Base-by-base conservation (phyloP, 1,284 basidiomycete genomes). In the Somion occarium region DNA sequence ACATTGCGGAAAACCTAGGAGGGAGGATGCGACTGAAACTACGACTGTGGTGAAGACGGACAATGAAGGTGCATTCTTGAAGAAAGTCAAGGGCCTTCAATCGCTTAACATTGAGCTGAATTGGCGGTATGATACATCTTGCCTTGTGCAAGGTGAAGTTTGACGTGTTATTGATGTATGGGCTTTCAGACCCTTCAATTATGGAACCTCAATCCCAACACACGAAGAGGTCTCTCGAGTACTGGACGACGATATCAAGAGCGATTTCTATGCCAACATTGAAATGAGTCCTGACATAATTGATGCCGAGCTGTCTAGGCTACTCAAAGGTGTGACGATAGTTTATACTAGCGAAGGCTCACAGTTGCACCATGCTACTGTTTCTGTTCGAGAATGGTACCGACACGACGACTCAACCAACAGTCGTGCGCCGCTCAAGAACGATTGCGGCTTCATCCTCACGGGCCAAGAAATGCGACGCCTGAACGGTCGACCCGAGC, bases 61-160 rank as follows among this genome's bases (percentile, higher is more conserved):
- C 34, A n/a, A 37, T 9, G 34, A 37, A 37, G 19, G 39, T 61
- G 56, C 27, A 1, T 78, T 73, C 51, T 58, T 85, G 54, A 76
- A 72, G 63, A 78, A 76, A 53, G 74, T 71, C n/a, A 80, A 78
- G 58, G 85, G 84, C 1, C 64, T 80, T 15, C 75, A 79, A 53
- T 72, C 83, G 11, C 69, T 88, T 5, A 73, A 75, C 30, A 69
- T 88, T 19, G 73, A 78, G 43, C 67, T 89, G 44, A 81, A 82
- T n/a, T 88, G 86, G 86, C 73, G 78, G 86, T 85, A 49, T 46
- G 76, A 19, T 37, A 39, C 23, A 48, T 38, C 22, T 48, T 27
- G 23, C 45, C 25, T 34, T 7, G 19, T 39, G 9, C 22, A n/a
- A n/a, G n/a, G n/a, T n/a, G n/a, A n/a, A n/a, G n/a, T n/a, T n/a